These are phyloP conservation scores for Straminergon stramineum DNA, from an alignment of 225 moss, liverwort and hornwort species.

Conservation along the genomic window DNA sequence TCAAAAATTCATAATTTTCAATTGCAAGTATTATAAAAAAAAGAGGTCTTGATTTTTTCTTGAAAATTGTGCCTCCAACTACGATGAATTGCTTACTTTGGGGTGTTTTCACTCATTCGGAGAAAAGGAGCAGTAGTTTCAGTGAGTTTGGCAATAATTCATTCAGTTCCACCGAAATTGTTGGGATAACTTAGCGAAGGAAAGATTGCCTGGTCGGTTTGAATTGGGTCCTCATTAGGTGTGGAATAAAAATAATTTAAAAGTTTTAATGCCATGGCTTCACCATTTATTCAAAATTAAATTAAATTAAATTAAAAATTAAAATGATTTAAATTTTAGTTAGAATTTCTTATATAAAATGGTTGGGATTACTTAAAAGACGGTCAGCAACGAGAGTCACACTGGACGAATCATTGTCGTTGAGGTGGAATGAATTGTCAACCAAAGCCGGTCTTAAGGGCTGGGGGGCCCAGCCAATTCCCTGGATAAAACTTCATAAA, in stretches of 20 bases:
- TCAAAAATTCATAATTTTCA: too few relatives aligned
- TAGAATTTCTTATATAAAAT: too few relatives aligned
- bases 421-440: neutral
- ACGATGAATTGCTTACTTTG: too few relatives aligned
- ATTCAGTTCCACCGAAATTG: neutral
- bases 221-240: neutral
- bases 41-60: too few relatives aligned
- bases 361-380: too few relatives aligned
- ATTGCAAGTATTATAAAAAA: too few relatives aligned
- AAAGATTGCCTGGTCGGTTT: neutral
- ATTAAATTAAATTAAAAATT: too few relatives aligned
- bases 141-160: neutral
- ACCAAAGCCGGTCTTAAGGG: neutral
- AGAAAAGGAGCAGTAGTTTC: neutral
- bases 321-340: too few relatives aligned
- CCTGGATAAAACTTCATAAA: neutral
- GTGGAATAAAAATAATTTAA: neutral
- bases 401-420: neutral
- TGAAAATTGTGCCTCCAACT: too few relatives aligned
- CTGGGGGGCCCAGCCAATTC: neutral
- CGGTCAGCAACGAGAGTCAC: neutral
- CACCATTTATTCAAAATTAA: too few relatives aligned
- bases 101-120: too few relatives aligned
- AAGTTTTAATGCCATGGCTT: too few relatives aligned
- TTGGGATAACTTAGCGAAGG: neutral